Percentiles rank a stretch among this genome's conserved stretches.
Conservation (phyloP, 2,329 filamentous ascomycete species). For the Calonectria pauciramosa region DNA sequence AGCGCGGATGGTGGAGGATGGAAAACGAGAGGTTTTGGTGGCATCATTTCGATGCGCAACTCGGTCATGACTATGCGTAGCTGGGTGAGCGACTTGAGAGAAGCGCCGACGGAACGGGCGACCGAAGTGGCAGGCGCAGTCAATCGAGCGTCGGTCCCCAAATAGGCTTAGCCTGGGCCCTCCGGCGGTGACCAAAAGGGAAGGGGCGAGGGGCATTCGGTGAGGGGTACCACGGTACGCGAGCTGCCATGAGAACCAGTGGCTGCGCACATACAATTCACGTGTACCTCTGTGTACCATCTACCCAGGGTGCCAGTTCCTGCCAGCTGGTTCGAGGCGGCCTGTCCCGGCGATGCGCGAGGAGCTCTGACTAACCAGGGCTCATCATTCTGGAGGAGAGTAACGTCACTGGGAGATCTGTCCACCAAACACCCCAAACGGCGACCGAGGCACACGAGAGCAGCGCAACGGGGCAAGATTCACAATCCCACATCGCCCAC, state of each 20-base stretch:
- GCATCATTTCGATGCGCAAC: slow-evolving; percentile 36
- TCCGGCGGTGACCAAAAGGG: slow-evolving; percentile 39
- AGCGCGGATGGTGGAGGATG: slow-evolving; percentile 23
- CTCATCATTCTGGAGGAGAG: neutral
- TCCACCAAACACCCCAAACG: slow-evolving; percentile 23
- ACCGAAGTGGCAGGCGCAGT: slow-evolving; percentile 36
- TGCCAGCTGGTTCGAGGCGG: neutral
- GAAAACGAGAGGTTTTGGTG: slow-evolving; percentile 25
- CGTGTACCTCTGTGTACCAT: slow-evolving; percentile 33
- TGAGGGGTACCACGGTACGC: slow-evolving; percentile 31
- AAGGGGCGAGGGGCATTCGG: slow-evolving; percentile 28
- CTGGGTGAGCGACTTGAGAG: slow-evolving; percentile 39
- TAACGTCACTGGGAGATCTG: slow-evolving; percentile 25
- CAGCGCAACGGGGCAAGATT: slow-evolving; percentile 11
- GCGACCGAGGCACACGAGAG: slow-evolving; percentile 24
- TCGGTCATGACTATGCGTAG: slow-evolving; percentile 27
- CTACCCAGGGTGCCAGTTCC: neutral
- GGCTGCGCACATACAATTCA: slow-evolving; percentile 30
- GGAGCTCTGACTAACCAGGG: slow-evolving; percentile 18
- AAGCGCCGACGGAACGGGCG: slow-evolving; percentile 33
- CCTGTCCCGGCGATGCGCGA: slow-evolving; percentile 19
- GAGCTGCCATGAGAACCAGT: slow-evolving; percentile 25
- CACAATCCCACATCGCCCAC: slow-evolving; percentile 9
- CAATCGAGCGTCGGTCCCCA: slow-evolving; percentile 51
- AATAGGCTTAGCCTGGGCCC: slow-evolving; percentile 47